Evolutionary conservation across 805 yeast genomes (phyloP).

Genomic region (Yamadazyma insecticola): DNA sequence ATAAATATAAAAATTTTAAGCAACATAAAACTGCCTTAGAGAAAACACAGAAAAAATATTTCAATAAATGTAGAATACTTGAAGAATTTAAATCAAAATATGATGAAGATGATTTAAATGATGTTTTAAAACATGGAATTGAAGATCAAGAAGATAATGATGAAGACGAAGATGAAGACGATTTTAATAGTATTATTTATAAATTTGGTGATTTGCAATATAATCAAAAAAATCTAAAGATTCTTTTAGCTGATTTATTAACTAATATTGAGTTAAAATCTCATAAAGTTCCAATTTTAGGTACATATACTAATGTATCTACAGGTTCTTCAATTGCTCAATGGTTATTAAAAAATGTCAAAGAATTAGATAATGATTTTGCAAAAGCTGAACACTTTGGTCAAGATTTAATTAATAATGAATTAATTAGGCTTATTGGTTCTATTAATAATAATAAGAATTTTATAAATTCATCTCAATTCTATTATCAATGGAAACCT

Average conservation of each 20-base stretch:
- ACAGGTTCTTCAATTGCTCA: slow-evolving; percentile 58
- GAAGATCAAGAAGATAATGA: slow-evolving; percentile 3
- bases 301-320: slow-evolving; percentile 58
- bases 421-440: slow-evolving; percentile 63
- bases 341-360: slow-evolving; percentile 49
- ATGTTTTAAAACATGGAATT: slow-evolving; percentile 9
- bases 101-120: slow-evolving; percentile 39
- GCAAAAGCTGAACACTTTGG: slow-evolving; percentile 70
- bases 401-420: slow-evolving; percentile 59
- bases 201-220: slow-evolving; percentile 29
- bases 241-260: slow-evolving; percentile 31
- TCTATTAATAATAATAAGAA: slow-evolving; percentile 43
- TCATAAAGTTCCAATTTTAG: slow-evolving; percentile 63
- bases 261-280: slow-evolving; percentile 45
- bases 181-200: slow-evolving; percentile 15
- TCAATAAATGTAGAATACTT: slow-evolving; percentile 68
- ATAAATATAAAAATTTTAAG: slow-evolving; percentile 50
- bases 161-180: slow-evolving; percentile 19
- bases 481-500: slow-evolving; percentile 78
- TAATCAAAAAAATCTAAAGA: slow-evolving; percentile 24
- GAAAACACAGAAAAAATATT: slow-evolving; percentile 61
- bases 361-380: slow-evolving; percentile 40
- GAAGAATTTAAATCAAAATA: slow-evolving; percentile 58
- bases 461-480: slow-evolving; percentile 72
- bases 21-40: slow-evolving; percentile 45